Percentiles rank a stretch among this genome's conserved stretches.
These are phyloP conservation scores for Stipa capillata DNA, from an alignment of 176 grass and related monocot species.

Conservation along the genomic window DNA sequence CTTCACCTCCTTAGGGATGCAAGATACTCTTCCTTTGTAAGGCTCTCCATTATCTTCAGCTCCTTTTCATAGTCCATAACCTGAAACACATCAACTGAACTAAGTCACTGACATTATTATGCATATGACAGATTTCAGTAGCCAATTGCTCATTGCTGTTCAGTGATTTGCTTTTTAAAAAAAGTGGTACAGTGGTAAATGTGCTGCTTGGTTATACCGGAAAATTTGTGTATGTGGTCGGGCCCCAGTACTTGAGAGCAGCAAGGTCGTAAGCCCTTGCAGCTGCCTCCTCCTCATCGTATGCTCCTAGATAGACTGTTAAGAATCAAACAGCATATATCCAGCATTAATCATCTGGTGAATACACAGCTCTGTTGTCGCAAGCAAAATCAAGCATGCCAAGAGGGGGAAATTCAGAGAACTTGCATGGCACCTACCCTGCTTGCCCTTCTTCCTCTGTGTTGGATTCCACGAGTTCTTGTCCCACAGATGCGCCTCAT, in stretches of 20 bases:
- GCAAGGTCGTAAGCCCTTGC: conserved; percentile 68
- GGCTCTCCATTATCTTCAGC: conserved; percentile 39
- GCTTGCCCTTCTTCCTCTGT: conserved; percentile 72
- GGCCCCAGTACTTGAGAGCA: conserved; percentile 70
- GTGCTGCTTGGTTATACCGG: too few species aligned
- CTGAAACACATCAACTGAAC: too few species aligned
- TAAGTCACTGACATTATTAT: not conserved
- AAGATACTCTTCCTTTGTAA: conserved; percentile 72
- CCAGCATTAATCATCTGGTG: not conserved
- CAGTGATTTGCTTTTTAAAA: too few species aligned
- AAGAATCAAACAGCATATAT: not conserved
- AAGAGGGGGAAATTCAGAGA: too few species aligned
- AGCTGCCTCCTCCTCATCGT: conserved; percentile 64
- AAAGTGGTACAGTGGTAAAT: too few species aligned
- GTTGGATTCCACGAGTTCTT: conserved; percentile 64
- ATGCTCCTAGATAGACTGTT: conserved; percentile 64
- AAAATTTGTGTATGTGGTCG: conserved; percentile 61
- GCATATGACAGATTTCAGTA: not conserved
- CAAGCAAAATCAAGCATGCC: too few species aligned
- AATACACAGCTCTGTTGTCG: not conserved
- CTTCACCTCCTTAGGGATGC: conserved; percentile 48
- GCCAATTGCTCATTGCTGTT: not conserved
- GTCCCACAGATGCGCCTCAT: conserved; percentile 74
- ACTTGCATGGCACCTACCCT: too few species aligned
- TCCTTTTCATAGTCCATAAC: too few species aligned